Evolutionary conservation across 1,284 basidiomycete species (phyloP), one percentile per base, ranked within the genome.

Genomic region (Boletus smithii): DNA sequence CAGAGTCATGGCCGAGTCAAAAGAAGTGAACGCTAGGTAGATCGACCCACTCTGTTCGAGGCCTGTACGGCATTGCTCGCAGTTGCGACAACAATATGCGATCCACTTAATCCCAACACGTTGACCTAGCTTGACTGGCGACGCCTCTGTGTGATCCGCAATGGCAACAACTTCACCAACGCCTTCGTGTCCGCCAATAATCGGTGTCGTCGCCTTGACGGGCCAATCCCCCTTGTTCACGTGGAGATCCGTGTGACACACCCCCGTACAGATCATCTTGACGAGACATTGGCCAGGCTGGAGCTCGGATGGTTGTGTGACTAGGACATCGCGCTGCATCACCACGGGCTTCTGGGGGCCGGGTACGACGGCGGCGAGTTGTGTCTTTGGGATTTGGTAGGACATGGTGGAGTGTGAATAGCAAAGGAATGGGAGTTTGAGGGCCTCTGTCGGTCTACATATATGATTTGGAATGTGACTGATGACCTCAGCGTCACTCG

Each of bases 101-200:
- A 88, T 71, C 88, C 88, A 90, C 66, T 95, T 95, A 73, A 95
- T 82, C 7, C 92, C 91, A 38, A 95, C 91, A 11, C 85, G 78
- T 54, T 92, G 83, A 20, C 91, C 90, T 24, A 92, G 52, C 56
- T 82, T 76, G 53, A 86, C 78, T 2, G 80, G 78, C 8, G 81
- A 81, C 48, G 76, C 50, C 27, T 68, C 63, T 0, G 87, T 86
- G 61, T 84, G 73, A 18, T 76, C 73, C 37, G 82, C 90, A 58
- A 94, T 86, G 31, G 88, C 89, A 32, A 94, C 86, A 48, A 94
- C 71, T 43, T 76, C 67, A 8, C 86, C 85, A 14, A 88, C 80
- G 53, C 88, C 89, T 69, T 92, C 90, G 62, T 93, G 91, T 0
- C 92, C 92, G 29, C 91, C 92, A 51, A 94, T 80, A 46, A 92